Evolutionary conservation across 805 yeast species (phyloP).

Genomic region (Lipomyces starkeyi): DNA sequence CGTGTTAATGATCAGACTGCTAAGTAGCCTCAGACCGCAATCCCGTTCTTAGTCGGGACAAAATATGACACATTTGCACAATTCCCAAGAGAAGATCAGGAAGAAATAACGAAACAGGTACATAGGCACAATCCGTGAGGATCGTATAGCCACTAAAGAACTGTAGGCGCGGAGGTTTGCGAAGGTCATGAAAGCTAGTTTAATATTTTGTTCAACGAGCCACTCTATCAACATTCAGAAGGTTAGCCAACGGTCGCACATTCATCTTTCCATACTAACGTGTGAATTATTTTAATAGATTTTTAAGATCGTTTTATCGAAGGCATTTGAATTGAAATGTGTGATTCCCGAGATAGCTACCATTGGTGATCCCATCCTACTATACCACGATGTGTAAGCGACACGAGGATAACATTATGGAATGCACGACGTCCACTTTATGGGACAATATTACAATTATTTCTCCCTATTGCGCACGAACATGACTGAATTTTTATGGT

Average conservation of each 20-base stretch:
- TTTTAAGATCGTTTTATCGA: constrained; percentile 86
- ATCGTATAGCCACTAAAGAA: background rate
- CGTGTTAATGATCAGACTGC: constrained; percentile 3
- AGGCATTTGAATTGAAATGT: constrained; percentile 84
- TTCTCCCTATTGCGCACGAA: background rate
- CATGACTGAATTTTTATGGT: background rate
- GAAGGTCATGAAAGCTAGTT: constrained; percentile 80
- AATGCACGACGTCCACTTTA: background rate
- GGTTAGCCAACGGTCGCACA: constrained; percentile 19
- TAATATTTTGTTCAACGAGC: constrained; percentile 88
- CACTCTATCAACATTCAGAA: constrained; percentile 93
- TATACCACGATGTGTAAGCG: constrained; percentile 53
- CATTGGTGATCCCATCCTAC: constrained; percentile 89
- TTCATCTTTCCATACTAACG: background rate
- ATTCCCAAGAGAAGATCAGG: constrained; percentile 77
- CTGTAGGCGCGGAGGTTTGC: constrained; percentile 75
- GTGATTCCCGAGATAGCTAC: constrained; percentile 82
- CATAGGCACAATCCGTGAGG: background rate
- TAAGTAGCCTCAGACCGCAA: constrained; percentile 59
- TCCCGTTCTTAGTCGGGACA: constrained; percentile 90
- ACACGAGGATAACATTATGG: background rate
- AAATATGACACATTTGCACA: constrained; percentile 88
- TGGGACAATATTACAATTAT: background rate
- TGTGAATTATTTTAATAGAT: constrained; percentile 49
- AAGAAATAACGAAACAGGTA: constrained; percentile 73